Conservation (phyloP, 176 grass and related monocot species). For the Carex littledalei region DNA sequence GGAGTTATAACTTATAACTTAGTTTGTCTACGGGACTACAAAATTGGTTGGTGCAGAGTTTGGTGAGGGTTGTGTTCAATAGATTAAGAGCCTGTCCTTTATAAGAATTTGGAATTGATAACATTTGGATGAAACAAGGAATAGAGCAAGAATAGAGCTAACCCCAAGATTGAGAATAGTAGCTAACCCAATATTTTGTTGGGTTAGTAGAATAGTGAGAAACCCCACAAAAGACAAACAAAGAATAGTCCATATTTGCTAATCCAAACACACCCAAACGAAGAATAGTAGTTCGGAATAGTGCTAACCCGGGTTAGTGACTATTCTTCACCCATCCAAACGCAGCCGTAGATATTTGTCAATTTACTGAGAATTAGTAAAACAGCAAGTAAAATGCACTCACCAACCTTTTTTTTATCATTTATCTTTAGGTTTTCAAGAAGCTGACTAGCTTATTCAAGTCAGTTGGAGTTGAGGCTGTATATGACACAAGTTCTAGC, state of each 20-base stretch:
- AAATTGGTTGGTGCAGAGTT: not conserved
- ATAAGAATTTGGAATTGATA: not conserved
- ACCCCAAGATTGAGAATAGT: too few relatives aligned
- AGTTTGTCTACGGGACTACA: not conserved
- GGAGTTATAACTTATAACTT: not conserved
- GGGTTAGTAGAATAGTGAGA: too few relatives aligned
- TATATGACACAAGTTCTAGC: slow-evolving; percentile 83
- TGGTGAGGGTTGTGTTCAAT: not conserved
- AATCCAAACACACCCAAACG: too few relatives aligned
- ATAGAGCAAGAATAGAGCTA: too few relatives aligned
- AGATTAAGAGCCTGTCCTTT: not conserved
- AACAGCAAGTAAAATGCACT: not conserved
- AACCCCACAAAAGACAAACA: too few relatives aligned
- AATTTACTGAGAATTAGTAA: not conserved
- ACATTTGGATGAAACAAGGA: too few relatives aligned
- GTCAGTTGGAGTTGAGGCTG: slow-evolving; percentile 70
- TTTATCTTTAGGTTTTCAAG: slow-evolving; percentile 56
- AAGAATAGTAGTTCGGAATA: too few relatives aligned
- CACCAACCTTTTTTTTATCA: not conserved
- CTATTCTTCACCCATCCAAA: too few relatives aligned
- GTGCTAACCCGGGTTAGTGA: too few relatives aligned
- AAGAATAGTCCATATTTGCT: too few relatives aligned
- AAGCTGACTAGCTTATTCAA: slow-evolving; percentile 82
- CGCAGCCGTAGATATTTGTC: not conserved
- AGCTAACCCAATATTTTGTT: too few relatives aligned